A percentile compares a stretch with the other conserved stretches of the same genome.
These are phyloP conservation scores for Fusarium sambucinum DNA, from an alignment of 2,329 filamentous ascomycete genomes.

Conservation along the genomic window DNA sequence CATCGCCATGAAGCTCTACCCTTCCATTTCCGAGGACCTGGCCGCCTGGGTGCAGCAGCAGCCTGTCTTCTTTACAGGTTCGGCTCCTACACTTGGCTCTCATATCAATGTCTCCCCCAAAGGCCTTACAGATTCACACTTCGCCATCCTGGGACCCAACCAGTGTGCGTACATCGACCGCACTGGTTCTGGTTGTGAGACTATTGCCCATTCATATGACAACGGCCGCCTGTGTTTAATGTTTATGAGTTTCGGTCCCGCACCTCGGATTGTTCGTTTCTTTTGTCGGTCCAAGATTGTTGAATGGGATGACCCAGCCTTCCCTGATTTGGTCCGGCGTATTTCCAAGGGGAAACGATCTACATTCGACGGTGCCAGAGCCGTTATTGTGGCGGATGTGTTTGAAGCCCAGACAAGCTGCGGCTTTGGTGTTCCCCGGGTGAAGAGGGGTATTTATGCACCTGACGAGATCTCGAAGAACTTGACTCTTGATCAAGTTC, in stretches of 20 bases:
- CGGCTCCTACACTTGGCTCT: slow-evolving; percentile 73
- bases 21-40: slow-evolving; percentile 66
- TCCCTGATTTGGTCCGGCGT: slow-evolving; percentile 61
- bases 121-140: slow-evolving; percentile 72
- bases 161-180: slow-evolving; percentile 78
- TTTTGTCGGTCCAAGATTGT: slow-evolving; percentile 71
- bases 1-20: slow-evolving; percentile 69
- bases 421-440: slow-evolving; percentile 72
- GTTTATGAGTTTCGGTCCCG: slow-evolving; percentile 74
- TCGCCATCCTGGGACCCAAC: slow-evolving; percentile 69
- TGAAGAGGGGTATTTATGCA: slow-evolving; percentile 58
- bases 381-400: slow-evolving; percentile 71
- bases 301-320: slow-evolving; percentile 68
- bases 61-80: slow-evolving; percentile 80
- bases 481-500: slow-evolving; percentile 41
- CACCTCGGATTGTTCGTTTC: slow-evolving; percentile 72
- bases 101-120: slow-evolving; percentile 85
- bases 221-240: slow-evolving; percentile 81
- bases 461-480: slow-evolving; percentile 38
- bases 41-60: slow-evolving; percentile 74
- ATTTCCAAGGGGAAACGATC: slow-evolving; percentile 53
- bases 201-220: slow-evolving; percentile 80
- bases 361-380: slow-evolving; percentile 64
- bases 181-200: slow-evolving; percentile 81
- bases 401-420: slow-evolving; percentile 76